Base-by-base conservation (phyloP, 495 filamentous ascomycete species). In the Sordaria brevicollis region DNA sequence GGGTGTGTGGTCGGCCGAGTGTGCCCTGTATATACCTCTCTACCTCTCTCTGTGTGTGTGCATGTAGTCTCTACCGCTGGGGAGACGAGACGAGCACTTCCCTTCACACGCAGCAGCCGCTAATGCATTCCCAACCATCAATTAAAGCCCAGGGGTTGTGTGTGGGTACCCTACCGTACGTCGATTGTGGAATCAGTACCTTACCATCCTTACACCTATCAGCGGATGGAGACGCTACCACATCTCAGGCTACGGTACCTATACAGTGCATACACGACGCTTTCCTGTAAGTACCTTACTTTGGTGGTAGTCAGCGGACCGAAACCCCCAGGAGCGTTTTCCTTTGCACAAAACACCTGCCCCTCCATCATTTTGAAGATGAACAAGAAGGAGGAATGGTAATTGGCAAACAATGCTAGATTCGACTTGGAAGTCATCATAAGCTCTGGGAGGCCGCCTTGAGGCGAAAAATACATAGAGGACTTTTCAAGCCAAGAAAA, bases 81-180 rank as follows among this genome's bases (percentile, higher is more conserved):
- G n/a, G n/a, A n/a, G n/a, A n/a, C n/a, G n/a, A n/a, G n/a, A n/a
- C n/a, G n/a, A n/a, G n/a, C n/a, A n/a, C n/a, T n/a, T n/a, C n/a
- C n/a, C n/a, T n/a, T n/a, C n/a, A 68, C 71, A 49, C 68, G 72
- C 70, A 72, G 72, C 69, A 71, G 69, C 70, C 68, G 69, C 75
- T 77, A 74, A 70, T 74, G 72, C 71, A 71, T 69, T 74, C 69
- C 67, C 75, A 49, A 71, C 68, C 65, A 66, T 68, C 71, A 68
- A 72, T 72, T 67, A 67, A 69, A 38, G 35, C 36, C 57, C 41
- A 69, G 19, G 5, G 34, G 34, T 17, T 38, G 34, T 67, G 38
- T 71, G 70, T 54, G 67, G 41, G 70, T 49, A 68, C 49, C 49
- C 49, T 57, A 57, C 49, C 43, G 43, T 54, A 54, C 43, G 21